Conservation (phyloP, 2,329 filamentous ascomycete genomes). For the Penicillium sp. region DNA sequence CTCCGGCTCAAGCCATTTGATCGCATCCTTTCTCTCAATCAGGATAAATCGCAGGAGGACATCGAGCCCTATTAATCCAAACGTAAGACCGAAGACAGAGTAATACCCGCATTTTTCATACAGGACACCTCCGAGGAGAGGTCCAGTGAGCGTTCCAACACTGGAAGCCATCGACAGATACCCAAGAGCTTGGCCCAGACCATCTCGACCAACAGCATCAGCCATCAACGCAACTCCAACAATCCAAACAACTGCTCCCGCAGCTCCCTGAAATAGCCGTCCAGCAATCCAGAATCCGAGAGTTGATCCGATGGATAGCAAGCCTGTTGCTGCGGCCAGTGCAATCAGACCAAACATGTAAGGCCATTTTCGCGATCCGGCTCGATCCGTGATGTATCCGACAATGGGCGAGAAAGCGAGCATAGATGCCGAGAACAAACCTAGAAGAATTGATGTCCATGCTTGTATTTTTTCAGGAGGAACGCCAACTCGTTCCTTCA, state of each 20-base stretch:
- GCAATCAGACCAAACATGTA: neutral
- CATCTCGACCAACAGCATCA: neutral
- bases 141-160: neutral
- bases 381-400: neutral
- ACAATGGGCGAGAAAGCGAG: neutral
- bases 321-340: neutral
- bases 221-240: neutral
- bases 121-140: constrained; percentile 35
- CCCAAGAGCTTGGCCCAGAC: neutral
- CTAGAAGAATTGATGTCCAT: constrained; percentile 69
- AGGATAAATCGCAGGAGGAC: constrained; percentile 58
- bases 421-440: constrained; percentile 26
- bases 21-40: constrained; percentile 59
- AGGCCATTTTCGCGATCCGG: neutral
- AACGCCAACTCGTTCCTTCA: constrained; percentile 52
- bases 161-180: neutral
- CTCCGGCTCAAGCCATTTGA: constrained; percentile 17
- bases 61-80: constrained; percentile 56
- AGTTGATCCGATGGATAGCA: neutral
- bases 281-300: neutral
- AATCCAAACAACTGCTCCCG: neutral
- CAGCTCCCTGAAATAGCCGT: neutral
- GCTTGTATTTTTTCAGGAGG: constrained; percentile 49
- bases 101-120: constrained; percentile 57
- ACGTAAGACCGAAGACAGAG: constrained; percentile 57